Evolutionary conservation across 78 protist genomes (phyloP).

Genomic region (Dictyostelium firmibasis): DNA sequence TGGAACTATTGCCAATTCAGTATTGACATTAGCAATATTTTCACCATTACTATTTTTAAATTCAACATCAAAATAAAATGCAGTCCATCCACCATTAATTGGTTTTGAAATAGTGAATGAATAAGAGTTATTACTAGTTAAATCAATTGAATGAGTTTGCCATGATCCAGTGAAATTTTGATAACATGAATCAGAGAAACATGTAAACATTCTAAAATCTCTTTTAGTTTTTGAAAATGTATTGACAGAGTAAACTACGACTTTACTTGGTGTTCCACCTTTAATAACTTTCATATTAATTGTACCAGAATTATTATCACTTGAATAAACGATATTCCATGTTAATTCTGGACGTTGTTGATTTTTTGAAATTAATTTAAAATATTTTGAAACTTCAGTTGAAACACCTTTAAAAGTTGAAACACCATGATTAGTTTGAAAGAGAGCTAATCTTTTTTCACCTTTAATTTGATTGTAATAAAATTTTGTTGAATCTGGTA

Average conservation of each 20-base stretch:
- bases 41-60: background rate
- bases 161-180: background rate
- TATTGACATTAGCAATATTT: background rate
- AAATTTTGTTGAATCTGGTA: background rate
- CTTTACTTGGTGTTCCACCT: background rate
- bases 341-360: background rate
- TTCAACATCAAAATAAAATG: background rate
- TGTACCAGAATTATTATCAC: background rate
- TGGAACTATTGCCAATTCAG: background rate
- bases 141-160: background rate
- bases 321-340: constrained; percentile 19
- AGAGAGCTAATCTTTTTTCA: constrained; percentile 3
- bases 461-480: constrained; percentile 15
- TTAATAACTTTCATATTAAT: background rate
- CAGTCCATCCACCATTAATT: background rate
- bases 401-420: background rate
- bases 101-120: background rate
- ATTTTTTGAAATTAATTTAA: background rate
- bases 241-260: background rate
- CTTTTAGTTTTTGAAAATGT: background rate
- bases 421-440: background rate
- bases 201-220: constrained; percentile 21
- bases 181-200: background rate
- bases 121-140: background rate
- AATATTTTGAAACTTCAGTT: constrained; percentile 5